Percentiles rank a stretch among this genome's conserved stretches.
Conservation (phyloP, 164 flowering plant species). For the Aristolochia fimbriata region DNA sequence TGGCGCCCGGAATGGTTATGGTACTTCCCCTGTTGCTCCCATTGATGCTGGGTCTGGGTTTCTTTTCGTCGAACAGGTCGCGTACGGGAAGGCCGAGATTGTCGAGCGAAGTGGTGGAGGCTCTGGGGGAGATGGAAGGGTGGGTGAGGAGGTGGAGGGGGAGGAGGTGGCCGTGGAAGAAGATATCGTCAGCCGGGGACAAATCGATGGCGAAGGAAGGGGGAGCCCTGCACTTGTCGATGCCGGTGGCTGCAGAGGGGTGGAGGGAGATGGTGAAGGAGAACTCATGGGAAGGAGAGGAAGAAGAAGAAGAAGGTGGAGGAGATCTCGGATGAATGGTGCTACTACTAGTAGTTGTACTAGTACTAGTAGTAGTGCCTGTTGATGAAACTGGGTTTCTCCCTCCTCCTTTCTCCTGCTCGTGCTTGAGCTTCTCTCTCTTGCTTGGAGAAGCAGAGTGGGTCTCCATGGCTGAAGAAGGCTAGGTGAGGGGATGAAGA, state of each 20-base stretch:
- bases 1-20: not conserved
- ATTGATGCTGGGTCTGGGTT: constrained; percentile 1
- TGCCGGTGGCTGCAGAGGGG: constrained; percentile 15
- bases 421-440: not conserved
- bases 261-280: constrained; percentile 56
- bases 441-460: not conserved
- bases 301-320: constrained; percentile 2
- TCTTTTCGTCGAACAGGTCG: constrained; percentile 20
- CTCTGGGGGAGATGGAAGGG: constrained; percentile 56
- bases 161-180: constrained; percentile 91
- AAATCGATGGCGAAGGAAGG: constrained; percentile 47
- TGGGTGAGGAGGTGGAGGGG: constrained; percentile 81
- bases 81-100: constrained; percentile 46
- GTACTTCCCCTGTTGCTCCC: constrained; percentile 4
- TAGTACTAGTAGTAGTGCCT: not conserved
- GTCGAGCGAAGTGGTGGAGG: constrained; percentile 61
- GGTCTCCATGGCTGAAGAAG: constrained; percentile 1
- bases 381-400: not conserved
- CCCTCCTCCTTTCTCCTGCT: not conserved
- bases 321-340: not conserved
- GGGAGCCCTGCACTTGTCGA: constrained; percentile 11
- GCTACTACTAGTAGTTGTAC: no score
- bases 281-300: constrained; percentile 11
- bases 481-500: not conserved
- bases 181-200: constrained; percentile 85